Evolutionary conservation across 2,329 filamentous ascomycete genomes (phyloP), one percentile per base, ranked within the genome.

Genomic region (Arthrobotrys pseudoclavata): DNA sequence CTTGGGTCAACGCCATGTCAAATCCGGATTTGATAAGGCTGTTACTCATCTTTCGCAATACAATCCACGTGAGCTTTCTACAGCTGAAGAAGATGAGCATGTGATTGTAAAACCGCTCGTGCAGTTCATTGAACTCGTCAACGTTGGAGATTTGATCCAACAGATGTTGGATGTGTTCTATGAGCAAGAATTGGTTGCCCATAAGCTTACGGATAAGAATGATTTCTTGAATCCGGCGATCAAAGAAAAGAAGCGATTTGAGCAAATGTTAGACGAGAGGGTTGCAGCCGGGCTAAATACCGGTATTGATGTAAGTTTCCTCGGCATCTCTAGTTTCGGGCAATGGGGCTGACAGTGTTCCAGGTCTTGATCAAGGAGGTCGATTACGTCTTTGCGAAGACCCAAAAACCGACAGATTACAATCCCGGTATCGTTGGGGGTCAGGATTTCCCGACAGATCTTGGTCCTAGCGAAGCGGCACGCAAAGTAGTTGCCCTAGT

Each of bases 121-220:
- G 53, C 97, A 93, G 0, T 99, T 99, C 82, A 89, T 99, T 78
- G 96, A 99, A 84, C 88, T 99, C 29, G 96, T 99, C 83, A 99
- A 99, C 82, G 95, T 99, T 0, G 96, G 96, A 74, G 96, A 99
- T 83, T 87, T 99, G 72, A 99, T 99, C 81, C 93, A 96, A 76
- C 96, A 99, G 84, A 99, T 99, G 96, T 90, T 99, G 74, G 96
- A 99, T 83, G 94, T 99, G 37, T 99, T 99, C 83, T 99, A 97
- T 84, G 92, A 97, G 83, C 96, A 98, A 84, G 96, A 99, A 85
- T 88, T 99, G 29, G 90, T 94, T 4, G 88, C 89, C 0, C 89
- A 92, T 13, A 92, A 92, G 81, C 90, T 99, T 66, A 92, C 92
- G 0, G 95, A 98, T 83, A 90, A 92, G 50, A 96, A 97, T 83